These are phyloP conservation scores for Alternaria ethzedia DNA, from an alignment of 2,329 filamentous ascomycete species.

Conservation along the genomic window DNA sequence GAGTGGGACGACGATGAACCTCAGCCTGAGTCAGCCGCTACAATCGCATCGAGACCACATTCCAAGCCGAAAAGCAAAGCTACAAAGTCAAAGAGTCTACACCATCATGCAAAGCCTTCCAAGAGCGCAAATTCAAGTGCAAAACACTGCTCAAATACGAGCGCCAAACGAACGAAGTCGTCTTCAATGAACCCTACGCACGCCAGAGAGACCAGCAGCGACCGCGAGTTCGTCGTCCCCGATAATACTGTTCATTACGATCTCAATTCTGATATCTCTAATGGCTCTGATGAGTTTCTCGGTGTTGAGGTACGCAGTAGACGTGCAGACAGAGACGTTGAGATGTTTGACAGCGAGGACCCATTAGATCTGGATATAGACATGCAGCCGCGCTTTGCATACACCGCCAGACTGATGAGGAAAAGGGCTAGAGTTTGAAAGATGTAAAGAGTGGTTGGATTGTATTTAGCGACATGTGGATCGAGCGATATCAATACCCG, in stretches of 20 bases:
- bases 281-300: background rate
- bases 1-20: slow-evolving; percentile 20
- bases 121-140: background rate
- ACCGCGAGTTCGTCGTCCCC: slow-evolving; percentile 4
- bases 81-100: background rate
- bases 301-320: background rate
- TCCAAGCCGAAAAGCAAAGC: background rate
- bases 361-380: slow-evolving; percentile 16
- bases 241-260: slow-evolving; percentile 1
- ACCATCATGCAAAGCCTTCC: background rate
- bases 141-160: background rate
- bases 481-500: background rate
- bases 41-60: background rate
- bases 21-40: background rate
- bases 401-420: slow-evolving; percentile 6
- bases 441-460: background rate
- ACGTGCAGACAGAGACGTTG: background rate
- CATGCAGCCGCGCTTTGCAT: slow-evolving; percentile 14
- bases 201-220: slow-evolving; percentile 5
- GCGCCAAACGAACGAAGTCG: background rate
- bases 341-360: background rate
- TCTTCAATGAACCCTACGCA: background rate
- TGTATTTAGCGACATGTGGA: background rate
- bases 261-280: background rate
- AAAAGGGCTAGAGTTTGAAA: background rate